Conservation (phyloP, 371 early-diverging fungal genomes). For the Entomophthora muscae region DNA sequence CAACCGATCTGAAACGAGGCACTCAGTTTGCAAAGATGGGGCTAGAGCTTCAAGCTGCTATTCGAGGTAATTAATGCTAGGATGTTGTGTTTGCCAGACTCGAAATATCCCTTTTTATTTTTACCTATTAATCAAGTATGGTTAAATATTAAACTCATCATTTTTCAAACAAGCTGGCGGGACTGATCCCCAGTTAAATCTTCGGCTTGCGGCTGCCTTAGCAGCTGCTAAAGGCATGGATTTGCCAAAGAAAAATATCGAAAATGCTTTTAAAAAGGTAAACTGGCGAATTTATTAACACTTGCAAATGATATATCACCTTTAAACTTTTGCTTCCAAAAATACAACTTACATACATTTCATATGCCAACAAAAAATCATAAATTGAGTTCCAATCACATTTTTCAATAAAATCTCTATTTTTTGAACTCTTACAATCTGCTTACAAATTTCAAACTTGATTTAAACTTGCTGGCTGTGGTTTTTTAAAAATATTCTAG, state of each 20-base stretch:
- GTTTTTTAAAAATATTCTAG: no score
- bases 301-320: neutral
- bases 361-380: no score
- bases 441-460: no score
- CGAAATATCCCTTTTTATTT: neutral
- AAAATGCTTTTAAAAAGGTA: slow-evolving; percentile 46
- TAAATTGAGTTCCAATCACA: no score
- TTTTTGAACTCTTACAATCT: no score
- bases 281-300: no score
- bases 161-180: slow-evolving; percentile 26
- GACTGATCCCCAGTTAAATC: slow-evolving; percentile 25
- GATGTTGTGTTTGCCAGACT: neutral
- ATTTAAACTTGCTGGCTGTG: no score
- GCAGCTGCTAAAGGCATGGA: slow-evolving; percentile 32
- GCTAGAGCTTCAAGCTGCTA: slow-evolving; percentile 35
- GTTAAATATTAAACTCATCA: neutral
- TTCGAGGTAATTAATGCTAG: slow-evolving; percentile 20
- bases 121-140: neutral
- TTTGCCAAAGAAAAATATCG: slow-evolving; percentile 55
- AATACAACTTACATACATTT: no score
- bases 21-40: slow-evolving; percentile 31
- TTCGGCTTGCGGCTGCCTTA: slow-evolving; percentile 33
- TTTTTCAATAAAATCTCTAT: no score
- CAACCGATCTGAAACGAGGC: slow-evolving; percentile 31
- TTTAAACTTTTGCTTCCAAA: no score